Evolutionary conservation across 768 basidiomycete genomes (phyloP).

Genomic region (Mycena belliarum): DNA sequence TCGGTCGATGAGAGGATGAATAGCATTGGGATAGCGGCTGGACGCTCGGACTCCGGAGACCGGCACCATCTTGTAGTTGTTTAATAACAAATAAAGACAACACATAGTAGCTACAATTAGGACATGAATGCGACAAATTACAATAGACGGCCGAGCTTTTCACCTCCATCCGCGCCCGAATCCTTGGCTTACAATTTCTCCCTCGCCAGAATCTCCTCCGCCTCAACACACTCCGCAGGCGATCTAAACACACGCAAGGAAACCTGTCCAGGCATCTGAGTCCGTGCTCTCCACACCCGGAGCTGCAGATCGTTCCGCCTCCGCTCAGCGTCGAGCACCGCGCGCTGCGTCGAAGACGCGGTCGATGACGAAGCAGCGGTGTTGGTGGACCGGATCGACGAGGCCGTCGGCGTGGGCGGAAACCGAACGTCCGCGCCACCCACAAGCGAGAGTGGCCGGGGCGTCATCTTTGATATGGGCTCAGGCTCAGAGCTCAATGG

Average conservation of each 20-base stretch:
- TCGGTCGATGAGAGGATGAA: no score
- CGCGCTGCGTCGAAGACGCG: not conserved
- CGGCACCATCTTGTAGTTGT: no score
- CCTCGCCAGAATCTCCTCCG: slow-evolving; percentile 40
- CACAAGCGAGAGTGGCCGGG: not conserved
- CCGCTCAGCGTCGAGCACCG: slow-evolving; percentile 53
- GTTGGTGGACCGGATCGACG: not conserved
- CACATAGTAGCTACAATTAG: not conserved
- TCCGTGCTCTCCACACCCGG: slow-evolving; percentile 63
- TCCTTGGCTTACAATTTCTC: slow-evolving; percentile 22
- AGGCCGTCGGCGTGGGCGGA: not conserved
- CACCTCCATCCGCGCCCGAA: not conserved
- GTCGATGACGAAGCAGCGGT: not conserved
- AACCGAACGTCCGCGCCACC: not conserved
- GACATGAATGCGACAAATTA: not conserved
- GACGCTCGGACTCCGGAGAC: no score
- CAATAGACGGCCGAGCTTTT: no score
- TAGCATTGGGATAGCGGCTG: no score
- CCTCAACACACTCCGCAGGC: slow-evolving; percentile 72
- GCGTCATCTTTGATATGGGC: slow-evolving; percentile 11
- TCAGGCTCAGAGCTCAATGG: slow-evolving; percentile 28
- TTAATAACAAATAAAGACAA: no score
- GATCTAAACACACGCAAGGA: slow-evolving; percentile 66
- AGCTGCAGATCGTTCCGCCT: slow-evolving; percentile 59
- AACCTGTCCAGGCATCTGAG: slow-evolving; percentile 56